These are phyloP conservation scores for Solanum hybrid DNA, from an alignment of 305 asterid species.

Conservation along the genomic window DNA sequence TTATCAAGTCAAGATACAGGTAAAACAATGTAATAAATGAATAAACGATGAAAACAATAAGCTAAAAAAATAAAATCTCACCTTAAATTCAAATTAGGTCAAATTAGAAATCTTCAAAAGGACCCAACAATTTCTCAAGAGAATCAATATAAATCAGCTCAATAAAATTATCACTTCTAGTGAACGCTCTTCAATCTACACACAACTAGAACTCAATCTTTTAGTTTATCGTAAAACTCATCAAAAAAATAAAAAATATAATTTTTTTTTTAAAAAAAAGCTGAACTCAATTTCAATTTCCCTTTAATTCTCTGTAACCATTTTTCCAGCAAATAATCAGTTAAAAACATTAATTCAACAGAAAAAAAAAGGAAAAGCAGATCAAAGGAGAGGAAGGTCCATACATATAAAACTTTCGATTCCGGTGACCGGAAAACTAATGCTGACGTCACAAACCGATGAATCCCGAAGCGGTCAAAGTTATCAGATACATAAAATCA, in stretches of 20 bases:
- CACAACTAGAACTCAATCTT: neutral
- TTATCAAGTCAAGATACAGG: neutral
- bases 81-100: neutral
- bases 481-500: neutral
- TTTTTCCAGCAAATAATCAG: neutral
- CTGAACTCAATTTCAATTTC: neutral
- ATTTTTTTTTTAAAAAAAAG: neutral
- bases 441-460: neutral
- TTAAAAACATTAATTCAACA: neutral
- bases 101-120: neutral
- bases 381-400: neutral
- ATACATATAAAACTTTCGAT: neutral
- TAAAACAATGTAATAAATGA: neutral
- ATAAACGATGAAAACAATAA: neutral
- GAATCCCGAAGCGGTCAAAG: neutral
- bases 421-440: neutral
- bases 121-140: neutral
- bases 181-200: neutral
- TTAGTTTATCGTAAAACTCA: neutral
- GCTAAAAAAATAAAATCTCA: neutral
- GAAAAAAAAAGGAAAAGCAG: neutral
- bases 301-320: neutral
- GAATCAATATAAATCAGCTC: neutral
- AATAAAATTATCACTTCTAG: neutral
- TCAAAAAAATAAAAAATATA: neutral